Evolutionary conservation across 768 basidiomycete species (phyloP).

Genomic region (Cubamyces lactineus): DNA sequence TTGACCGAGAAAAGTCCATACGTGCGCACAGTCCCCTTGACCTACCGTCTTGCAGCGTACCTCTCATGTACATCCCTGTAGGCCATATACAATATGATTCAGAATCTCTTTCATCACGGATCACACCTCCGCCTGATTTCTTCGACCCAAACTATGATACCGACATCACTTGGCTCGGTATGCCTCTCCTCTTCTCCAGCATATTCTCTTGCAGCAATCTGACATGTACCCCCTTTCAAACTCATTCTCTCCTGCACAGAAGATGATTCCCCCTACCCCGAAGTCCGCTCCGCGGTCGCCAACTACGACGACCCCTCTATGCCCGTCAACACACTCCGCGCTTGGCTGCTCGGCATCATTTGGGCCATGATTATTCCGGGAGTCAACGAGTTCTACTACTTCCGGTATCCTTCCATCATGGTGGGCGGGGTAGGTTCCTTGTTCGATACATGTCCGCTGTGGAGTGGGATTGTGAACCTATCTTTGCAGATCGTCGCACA

Average conservation of each 20-base stretch:
- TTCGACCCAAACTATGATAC: conserved; percentile 34
- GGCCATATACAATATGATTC: conserved; percentile 11
- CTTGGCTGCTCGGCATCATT: conserved; percentile 72
- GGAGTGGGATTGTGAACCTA: too few species aligned
- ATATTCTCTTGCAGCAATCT: background rate
- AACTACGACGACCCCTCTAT: conserved; percentile 72
- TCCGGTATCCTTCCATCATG: conserved; percentile 47
- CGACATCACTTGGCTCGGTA: conserved; percentile 32
- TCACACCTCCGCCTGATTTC: conserved; percentile 19
- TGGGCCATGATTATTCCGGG: conserved; percentile 60
- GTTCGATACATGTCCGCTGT: conserved; percentile 6
- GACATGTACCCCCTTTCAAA: background rate
- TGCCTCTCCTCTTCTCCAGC: background rate
- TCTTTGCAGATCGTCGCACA: conserved; percentile 60
- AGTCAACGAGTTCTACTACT: conserved; percentile 55
- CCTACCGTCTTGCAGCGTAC: background rate
- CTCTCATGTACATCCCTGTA: background rate
- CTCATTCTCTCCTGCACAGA: conserved; percentile 34
- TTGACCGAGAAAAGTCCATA: conserved; percentile 21
- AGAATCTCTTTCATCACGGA: conserved; percentile 15
- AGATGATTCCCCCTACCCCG: conserved; percentile 86
- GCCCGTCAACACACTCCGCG: conserved; percentile 66
- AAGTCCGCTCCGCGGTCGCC: conserved; percentile 76
- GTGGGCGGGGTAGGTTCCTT: conserved; percentile 40
- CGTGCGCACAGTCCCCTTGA: conserved; percentile 1